Conservation (phyloP, 192 early-diverging fungal genomes). For the Coemansia asiatica region DNA sequence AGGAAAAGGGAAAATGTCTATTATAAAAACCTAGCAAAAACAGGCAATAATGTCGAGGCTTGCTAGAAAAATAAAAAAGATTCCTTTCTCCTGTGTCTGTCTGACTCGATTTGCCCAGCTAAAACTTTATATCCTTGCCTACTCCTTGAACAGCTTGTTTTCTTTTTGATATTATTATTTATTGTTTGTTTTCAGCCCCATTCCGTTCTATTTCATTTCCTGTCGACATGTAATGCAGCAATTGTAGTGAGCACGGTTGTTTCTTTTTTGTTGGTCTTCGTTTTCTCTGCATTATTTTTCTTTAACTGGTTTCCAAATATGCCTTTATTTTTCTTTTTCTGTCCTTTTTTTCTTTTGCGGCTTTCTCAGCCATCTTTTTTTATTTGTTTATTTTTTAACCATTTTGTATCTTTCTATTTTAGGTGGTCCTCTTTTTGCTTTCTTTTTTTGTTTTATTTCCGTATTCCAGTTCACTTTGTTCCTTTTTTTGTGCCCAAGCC, state of each 20-base stretch:
- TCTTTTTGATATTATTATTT: neutral
- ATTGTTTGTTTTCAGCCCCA: neutral
- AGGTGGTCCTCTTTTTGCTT: neutral
- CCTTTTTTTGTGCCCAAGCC: neutral
- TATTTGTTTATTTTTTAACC: neutral
- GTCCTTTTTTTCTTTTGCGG: neutral
- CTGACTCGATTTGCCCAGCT: neutral
- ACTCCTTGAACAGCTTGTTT: neutral
- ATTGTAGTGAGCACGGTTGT: slow-evolving; percentile 9
- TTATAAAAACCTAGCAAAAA: neutral
- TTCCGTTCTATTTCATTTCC: neutral
- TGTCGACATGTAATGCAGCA: neutral
- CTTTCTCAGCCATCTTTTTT: slow-evolving; percentile 4
- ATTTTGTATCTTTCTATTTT: neutral
- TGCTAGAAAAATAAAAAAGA: neutral
- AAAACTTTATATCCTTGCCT: neutral
- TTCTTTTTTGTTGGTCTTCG: neutral
- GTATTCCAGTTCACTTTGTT: neutral
- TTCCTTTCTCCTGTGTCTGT: neutral
- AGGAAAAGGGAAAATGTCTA: no score
- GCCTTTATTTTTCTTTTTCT: neutral
- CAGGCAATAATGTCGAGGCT: neutral
- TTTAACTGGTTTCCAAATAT: neutral
- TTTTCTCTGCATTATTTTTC: neutral
- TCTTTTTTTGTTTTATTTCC: neutral